Evolutionary conservation across 495 filamentous ascomycete species (phyloP).

Genomic region (Penicillium chermesinum): DNA sequence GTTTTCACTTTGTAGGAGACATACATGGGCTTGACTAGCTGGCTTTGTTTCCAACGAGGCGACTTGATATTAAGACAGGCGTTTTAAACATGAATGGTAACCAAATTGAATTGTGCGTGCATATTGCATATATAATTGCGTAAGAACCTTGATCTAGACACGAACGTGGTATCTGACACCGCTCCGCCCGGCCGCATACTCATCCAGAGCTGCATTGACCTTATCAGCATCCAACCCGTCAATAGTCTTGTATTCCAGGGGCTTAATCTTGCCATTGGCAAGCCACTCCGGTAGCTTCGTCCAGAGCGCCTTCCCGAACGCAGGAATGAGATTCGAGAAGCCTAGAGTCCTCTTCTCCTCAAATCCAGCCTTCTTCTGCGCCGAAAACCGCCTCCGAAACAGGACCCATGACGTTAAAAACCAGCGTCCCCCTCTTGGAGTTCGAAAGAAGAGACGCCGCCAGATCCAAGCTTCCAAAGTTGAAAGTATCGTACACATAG

Average conservation of each 20-base stretch:
- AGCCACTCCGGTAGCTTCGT: background rate
- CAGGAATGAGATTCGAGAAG: background rate
- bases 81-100: no score
- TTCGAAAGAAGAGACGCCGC: background rate
- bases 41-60: no score
- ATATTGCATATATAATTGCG: no score
- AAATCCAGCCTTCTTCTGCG: background rate
- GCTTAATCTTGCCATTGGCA: background rate
- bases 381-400: background rate
- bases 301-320: background rate
- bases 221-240: background rate
- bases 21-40: no score
- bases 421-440: background rate
- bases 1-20: no score
- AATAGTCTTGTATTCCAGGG: background rate
- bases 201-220: slow-evolving; percentile 1
- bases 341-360: background rate
- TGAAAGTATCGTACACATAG: background rate
- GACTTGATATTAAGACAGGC: no score
- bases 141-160: no score
- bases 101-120: no score
- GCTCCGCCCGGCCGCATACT: background rate
- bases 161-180: background rate
- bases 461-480: background rate
- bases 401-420: background rate